Evolutionary conservation across 1,284 basidiomycete species (phyloP).

Genomic region (Clitocybe nebularis): DNA sequence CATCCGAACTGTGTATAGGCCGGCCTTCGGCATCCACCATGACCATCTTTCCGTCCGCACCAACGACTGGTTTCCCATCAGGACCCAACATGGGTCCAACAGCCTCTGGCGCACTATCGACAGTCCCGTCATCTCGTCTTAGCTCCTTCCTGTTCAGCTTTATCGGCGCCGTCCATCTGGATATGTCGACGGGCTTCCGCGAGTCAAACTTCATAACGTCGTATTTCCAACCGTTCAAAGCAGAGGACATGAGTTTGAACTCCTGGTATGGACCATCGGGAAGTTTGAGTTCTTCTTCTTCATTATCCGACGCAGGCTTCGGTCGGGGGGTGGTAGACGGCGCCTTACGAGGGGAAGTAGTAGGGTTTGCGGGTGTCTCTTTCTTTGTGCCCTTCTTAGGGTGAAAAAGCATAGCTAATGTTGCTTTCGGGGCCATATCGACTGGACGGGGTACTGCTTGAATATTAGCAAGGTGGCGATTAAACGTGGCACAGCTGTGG

Average conservation of each 20-base stretch:
- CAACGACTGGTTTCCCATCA: constrained; percentile 77
- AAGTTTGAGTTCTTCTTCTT: constrained; percentile 45
- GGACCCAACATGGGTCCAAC: constrained; percentile 68
- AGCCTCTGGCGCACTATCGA: constrained; percentile 39
- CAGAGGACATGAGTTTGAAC: constrained; percentile 71
- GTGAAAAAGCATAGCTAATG: constrained; percentile 44
- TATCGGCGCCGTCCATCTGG: constrained; percentile 64
- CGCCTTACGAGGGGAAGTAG: constrained; percentile 27
- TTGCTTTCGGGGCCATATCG: constrained; percentile 38
- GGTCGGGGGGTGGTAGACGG: constrained; percentile 26
- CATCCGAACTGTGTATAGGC: constrained; percentile 50
- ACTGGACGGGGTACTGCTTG: constrained; percentile 10
- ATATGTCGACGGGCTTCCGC: constrained; percentile 62
- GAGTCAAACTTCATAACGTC: constrained; percentile 83
- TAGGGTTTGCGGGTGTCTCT: constrained; percentile 24
- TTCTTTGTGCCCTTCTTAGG: constrained; percentile 46
- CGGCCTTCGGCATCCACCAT: constrained; percentile 77
- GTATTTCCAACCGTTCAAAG: constrained; percentile 80
- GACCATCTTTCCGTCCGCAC: constrained; percentile 67
- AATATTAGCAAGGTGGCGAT: constrained; percentile 12
- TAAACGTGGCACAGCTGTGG: constrained; percentile 11
- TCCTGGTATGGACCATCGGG: constrained; percentile 65
- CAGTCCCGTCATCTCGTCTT: constrained; percentile 43
- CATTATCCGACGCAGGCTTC: constrained; percentile 28
- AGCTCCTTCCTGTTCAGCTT: constrained; percentile 84